Conservation (phyloP, 805 yeast genomes). For the Sugiyamaella americana region DNA sequence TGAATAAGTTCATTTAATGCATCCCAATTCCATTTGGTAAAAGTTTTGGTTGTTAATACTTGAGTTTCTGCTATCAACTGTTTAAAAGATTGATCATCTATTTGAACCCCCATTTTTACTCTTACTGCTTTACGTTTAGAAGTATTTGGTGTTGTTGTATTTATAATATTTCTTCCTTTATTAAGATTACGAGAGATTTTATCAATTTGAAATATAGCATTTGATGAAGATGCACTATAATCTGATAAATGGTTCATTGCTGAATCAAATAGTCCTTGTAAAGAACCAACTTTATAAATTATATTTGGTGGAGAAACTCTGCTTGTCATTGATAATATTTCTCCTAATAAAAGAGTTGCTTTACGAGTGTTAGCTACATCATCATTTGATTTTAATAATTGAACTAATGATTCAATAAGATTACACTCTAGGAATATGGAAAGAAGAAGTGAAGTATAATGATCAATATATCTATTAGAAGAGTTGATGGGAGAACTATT, state of each 20-base stretch:
- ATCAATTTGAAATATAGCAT: slow-evolving; percentile 45
- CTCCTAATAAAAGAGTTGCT: slow-evolving; percentile 59
- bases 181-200: slow-evolving; percentile 23
- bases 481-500: too few relatives aligned
- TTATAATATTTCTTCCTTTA: slow-evolving; percentile 9
- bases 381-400: slow-evolving; percentile 37
- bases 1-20: slow-evolving; percentile 62
- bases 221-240: slow-evolving; percentile 27
- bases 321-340: slow-evolving; percentile 49
- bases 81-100: slow-evolving; percentile 65
- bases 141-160: not conserved
- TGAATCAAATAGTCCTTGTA: slow-evolving; percentile 25
- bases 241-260: slow-evolving; percentile 20
- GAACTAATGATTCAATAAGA: slow-evolving; percentile 43
- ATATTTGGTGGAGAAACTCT: slow-evolving; percentile 49
- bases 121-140: slow-evolving; percentile 20
- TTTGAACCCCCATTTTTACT: slow-evolving; percentile 33
- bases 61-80: slow-evolving; percentile 59
- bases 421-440: slow-evolving; percentile 51
- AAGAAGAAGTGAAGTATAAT: slow-evolving; percentile 59
- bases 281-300: slow-evolving; percentile 22
- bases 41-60: slow-evolving; percentile 73
- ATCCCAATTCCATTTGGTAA: slow-evolving; percentile 83
- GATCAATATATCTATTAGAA: slow-evolving; percentile 37
- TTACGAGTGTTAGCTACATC: slow-evolving; percentile 48